Evolutionary conservation across 2,329 filamentous ascomycete species (phyloP), one percentile per base, ranked within the genome.

Genomic region (Aspergillus pseudonomiae): DNA sequence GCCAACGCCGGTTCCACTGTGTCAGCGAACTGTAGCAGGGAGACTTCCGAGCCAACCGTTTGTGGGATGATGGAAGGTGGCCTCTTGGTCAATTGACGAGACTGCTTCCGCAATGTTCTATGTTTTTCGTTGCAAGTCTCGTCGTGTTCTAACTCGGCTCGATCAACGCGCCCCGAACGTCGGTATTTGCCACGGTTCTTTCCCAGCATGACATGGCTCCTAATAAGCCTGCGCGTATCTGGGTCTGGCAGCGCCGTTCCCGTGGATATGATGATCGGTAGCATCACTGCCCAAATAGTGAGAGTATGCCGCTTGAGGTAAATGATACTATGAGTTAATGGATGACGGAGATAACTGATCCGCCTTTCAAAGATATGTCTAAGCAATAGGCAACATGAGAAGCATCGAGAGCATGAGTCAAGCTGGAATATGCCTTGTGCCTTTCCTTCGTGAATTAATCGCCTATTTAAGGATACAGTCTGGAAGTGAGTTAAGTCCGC

Each of bases 151-250:
- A 53, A 16, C 3, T n/a, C 52, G 19, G 19, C 32, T 36, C 10
- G 30, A 2, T 54, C 19, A 6, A 36, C 19, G 21, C 30, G 6
- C 28, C 4, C 19, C 6, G 30, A 21, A 11, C 30, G 52, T 24
- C 67, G 65, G 24, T 58, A 46, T 57, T 71, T 78, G 11, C 75
- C 76, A 36, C 69, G 69, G 60, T 81, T 81, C 65, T 79, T 81
- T 6, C 79, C 80, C 19, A 74, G 71, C 80, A 82, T 82, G 1
- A 81, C 79, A 74, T 79, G 75, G 63, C 75, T 78, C 54, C 78
- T 73, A 66, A 80, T 80, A 45, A 78, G 63, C 66, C 76, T 78
- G 54, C 77, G 74, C 30, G 71, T 70, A 16, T 74, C 66, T 14
- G 71, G 67, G 46, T 77, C 70, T 3, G 70, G 64, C 53, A 76